Evolutionary conservation across 352 stramenopile species (phyloP).

Genomic region (Thraustotheca clavata): DNA sequence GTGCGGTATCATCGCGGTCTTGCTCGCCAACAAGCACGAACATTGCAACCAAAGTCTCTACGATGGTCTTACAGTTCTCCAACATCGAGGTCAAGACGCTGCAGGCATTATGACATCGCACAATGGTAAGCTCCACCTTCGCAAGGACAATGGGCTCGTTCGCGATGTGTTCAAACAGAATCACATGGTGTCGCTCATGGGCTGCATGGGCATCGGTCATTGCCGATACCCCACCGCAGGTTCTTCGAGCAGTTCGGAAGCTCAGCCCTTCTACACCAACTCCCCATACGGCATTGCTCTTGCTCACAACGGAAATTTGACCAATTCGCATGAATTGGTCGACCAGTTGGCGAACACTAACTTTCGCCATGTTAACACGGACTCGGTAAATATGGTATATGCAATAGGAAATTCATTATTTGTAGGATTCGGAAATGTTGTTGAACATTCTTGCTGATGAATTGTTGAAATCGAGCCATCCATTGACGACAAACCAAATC

Average conservation of each 20-base stretch:
- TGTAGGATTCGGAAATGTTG: conserved; percentile 94
- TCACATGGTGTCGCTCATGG: conserved; percentile 94
- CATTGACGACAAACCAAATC: conserved; percentile 69
- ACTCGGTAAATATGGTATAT: conserved; percentile 55
- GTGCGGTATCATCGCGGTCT: conserved; percentile 96
- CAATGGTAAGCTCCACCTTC: conserved; percentile 90
- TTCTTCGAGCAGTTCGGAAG: conserved; percentile 81
- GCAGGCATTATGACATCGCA: conserved; percentile 95
- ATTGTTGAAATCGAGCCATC: conserved; percentile 76
- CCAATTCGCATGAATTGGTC: conserved; percentile 95
- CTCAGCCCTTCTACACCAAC: conserved; percentile 99
- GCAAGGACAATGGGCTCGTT: conserved; percentile 98
- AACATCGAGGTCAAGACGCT: conserved; percentile 96
- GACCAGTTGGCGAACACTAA: conserved; percentile 87
- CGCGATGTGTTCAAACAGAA: conserved; percentile 98
- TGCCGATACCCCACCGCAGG: conserved; percentile 97
- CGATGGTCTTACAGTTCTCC: conserved; percentile 96
- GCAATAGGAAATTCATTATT: neutral
- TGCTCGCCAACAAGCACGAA: conserved; percentile 93
- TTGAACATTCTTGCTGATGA: conserved; percentile 98
- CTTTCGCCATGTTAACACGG: conserved; percentile 97
- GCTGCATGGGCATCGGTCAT: conserved; percentile 96
- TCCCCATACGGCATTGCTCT: conserved; percentile 97
- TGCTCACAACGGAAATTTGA: conserved; percentile 98
- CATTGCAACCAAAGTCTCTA: conserved; percentile 93